Conservation (phyloP, 257 asterid species). For the Fraxinus quadrangulata region DNA sequence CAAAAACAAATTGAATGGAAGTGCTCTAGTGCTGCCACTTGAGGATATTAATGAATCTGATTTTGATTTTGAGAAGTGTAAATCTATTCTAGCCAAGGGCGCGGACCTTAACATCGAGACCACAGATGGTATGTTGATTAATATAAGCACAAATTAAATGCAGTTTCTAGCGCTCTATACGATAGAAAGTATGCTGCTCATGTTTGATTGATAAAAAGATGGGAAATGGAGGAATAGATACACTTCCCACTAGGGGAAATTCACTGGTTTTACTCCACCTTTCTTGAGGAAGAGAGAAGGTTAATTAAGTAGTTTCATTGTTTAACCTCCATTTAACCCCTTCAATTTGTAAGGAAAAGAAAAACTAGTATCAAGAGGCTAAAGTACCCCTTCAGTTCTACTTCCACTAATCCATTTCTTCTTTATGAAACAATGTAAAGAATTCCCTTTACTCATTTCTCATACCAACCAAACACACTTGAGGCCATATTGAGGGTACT, state of each 20-base stretch:
- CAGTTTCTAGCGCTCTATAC: neutral
- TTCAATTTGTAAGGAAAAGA: no score
- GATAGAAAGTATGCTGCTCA: neutral
- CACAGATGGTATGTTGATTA: conserved; percentile 57
- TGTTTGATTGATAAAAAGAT: neutral
- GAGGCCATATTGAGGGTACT: neutral
- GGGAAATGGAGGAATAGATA: neutral
- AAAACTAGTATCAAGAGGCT: neutral
- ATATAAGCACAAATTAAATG: neutral
- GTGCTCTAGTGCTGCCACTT: conserved; percentile 64
- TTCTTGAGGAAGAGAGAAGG: neutral
- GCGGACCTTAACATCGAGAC: conserved; percentile 60
- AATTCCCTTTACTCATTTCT: neutral
- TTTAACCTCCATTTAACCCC: no score
- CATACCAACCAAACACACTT: neutral
- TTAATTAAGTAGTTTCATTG: no score
- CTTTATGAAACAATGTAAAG: neutral
- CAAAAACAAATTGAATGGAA: conserved; percentile 60
- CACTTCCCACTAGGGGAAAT: neutral
- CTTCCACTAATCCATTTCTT: neutral
- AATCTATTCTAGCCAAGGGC: conserved; percentile 70
- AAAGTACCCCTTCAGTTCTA: neutral
- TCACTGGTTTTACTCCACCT: neutral
- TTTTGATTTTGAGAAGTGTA: conserved; percentile 63
- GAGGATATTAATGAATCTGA: conserved; percentile 54